Evolutionary conservation across 257 asterid genomes (phyloP).

Genomic region (Solanum ossicruentum): DNA sequence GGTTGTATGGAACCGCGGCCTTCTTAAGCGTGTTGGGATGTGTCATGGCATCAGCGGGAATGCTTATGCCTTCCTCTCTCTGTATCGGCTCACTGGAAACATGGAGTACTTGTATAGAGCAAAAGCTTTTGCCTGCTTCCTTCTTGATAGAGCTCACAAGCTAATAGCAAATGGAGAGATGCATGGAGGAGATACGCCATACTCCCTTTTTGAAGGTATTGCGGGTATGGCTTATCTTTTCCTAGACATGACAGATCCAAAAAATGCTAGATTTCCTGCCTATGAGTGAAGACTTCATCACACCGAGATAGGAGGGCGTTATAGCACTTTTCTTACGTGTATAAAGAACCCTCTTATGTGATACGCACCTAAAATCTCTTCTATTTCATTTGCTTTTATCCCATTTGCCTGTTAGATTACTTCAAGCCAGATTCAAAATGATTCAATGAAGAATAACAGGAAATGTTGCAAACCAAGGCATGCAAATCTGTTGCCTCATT

Average conservation of each 20-base stretch:
- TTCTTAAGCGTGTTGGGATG: slow-evolving; percentile 56
- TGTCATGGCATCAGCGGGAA: slow-evolving; percentile 87
- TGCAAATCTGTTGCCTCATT: background rate
- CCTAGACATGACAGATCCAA: slow-evolving; percentile 60
- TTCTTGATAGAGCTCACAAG: slow-evolving; percentile 51
- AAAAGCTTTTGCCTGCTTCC: slow-evolving; percentile 66
- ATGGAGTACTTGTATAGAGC: slow-evolving; percentile 52
- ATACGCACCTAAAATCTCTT: background rate
- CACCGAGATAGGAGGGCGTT: background rate
- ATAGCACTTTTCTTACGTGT: background rate
- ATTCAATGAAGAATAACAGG: background rate
- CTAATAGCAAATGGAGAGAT: slow-evolving; percentile 47
- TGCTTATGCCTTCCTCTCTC: slow-evolving; percentile 53
- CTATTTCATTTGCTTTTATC: background rate
- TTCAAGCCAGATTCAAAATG: background rate
- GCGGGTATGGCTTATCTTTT: slow-evolving; percentile 72
- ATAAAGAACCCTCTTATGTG: background rate
- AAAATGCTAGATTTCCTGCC: slow-evolving; percentile 51
- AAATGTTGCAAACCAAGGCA: background rate
- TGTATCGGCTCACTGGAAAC: slow-evolving; percentile 56
- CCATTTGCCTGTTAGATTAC: background rate
- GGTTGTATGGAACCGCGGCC: slow-evolving; percentile 76
- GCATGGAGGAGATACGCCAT: slow-evolving; percentile 56
- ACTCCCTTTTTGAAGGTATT: slow-evolving; percentile 63
- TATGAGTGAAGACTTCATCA: slow-evolving; percentile 22